phyloP scores from a whole-genome alignment of 148 eudicot genomes.

The Nyssa sinensis region DNA sequence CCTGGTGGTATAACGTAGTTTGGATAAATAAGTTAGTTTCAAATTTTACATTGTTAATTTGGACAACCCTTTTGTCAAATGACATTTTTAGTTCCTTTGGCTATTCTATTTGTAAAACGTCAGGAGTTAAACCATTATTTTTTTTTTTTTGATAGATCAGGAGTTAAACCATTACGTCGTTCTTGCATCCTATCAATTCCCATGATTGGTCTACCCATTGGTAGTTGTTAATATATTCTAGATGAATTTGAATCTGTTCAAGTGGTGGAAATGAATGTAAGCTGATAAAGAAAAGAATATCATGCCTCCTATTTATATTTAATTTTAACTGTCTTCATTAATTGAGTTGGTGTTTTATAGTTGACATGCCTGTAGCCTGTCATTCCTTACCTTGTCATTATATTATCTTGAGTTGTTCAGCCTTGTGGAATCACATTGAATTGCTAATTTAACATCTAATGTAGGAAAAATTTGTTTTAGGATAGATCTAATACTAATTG shows the following conservation, averaged over 20 bases:
- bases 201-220: not conserved
- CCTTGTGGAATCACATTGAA: too few relatives aligned
- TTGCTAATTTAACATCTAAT: too few relatives aligned
- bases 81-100: not conserved
- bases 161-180: too few relatives aligned
- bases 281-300: not conserved
- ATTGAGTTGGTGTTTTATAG: not conserved
- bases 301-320: too few relatives aligned
- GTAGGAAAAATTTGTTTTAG: too few relatives aligned
- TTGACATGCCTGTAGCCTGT: not conserved
- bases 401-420: too few relatives aligned
- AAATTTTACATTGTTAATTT: not conserved
- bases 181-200: not conserved
- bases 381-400: not conserved
- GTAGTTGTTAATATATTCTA: not conserved
- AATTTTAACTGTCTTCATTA: too few relatives aligned
- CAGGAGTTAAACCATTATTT: too few relatives aligned
- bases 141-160: too few relatives aligned
- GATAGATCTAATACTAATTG: too few relatives aligned
- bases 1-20: too few relatives aligned
- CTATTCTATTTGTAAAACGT: not conserved
- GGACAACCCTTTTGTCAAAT: not conserved
- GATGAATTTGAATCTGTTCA: not conserved
- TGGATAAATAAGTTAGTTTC: not conserved
- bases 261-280: too few relatives aligned